A percentile compares a stretch with the other conserved stretches of the same genome.
These are phyloP conservation scores for Hypocrella siamensis DNA, from an alignment of 2,329 filamentous ascomycete genomes.

Conservation along the genomic window DNA sequence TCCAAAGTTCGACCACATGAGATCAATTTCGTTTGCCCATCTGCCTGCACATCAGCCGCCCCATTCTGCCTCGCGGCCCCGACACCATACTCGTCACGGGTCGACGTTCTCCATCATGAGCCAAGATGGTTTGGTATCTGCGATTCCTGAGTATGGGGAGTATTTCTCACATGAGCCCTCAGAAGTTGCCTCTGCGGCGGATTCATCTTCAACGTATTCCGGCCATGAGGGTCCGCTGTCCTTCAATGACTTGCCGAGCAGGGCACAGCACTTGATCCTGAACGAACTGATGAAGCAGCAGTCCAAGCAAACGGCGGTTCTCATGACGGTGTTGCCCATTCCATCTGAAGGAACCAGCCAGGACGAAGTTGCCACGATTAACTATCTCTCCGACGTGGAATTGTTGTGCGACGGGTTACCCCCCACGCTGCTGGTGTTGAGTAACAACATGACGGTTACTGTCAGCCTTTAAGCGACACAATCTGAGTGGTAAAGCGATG, in stretches of 20 bases:
- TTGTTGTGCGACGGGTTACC: slow-evolving; percentile 63
- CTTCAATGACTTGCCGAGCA: slow-evolving; percentile 75
- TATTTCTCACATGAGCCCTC: slow-evolving; percentile 5
- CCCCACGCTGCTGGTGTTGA: slow-evolving; percentile 64
- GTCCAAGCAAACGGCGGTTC: slow-evolving; percentile 55
- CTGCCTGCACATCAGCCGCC: slow-evolving; percentile 8
- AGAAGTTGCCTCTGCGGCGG: slow-evolving; percentile 8
- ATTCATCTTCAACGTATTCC: slow-evolving; percentile 30
- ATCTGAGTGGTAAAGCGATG: neutral
- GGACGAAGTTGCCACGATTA: slow-evolving; percentile 53
- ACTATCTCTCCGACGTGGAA: slow-evolving; percentile 65
- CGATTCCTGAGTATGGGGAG: slow-evolving; percentile 24
- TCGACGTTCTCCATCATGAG: slow-evolving; percentile 17
- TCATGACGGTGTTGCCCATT: slow-evolving; percentile 73
- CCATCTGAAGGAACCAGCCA: slow-evolving; percentile 61
- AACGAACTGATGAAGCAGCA: slow-evolving; percentile 67
- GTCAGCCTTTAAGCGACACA: slow-evolving; percentile 41
- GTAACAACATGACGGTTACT: slow-evolving; percentile 82
- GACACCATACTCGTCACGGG: slow-evolving; percentile 16
- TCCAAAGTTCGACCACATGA: too few species aligned
- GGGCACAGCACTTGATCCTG: slow-evolving; percentile 72
- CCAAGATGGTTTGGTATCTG: slow-evolving; percentile 20
- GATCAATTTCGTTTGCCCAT: slow-evolving; percentile 48
- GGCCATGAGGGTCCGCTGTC: slow-evolving; percentile 53
- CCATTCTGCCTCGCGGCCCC: slow-evolving; percentile 5